Evolutionary conservation across 2,329 filamentous ascomycete species (phyloP), one percentile per base, ranked within the genome.

Genomic region (Nemania sp.): DNA sequence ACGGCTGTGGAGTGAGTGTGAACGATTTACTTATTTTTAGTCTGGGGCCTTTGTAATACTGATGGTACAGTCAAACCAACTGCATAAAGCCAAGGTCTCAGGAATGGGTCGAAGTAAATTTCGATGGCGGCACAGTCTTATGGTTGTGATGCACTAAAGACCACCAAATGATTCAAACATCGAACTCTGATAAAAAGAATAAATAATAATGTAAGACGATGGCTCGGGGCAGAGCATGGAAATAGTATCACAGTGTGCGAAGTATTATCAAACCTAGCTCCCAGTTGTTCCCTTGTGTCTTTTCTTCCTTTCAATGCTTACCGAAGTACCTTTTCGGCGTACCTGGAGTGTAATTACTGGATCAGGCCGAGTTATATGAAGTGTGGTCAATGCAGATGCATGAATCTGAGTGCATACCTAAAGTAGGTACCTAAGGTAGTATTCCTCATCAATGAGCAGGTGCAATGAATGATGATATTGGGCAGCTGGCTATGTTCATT

Each of bases 1-100:
- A 24, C 17, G n/a, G 30, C 17, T 36, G 28, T 9, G 41, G 41
- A 42, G 19, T 24, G 26, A 34, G 39, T 44, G 33, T 19, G 20
- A 11, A 46, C 7, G 24, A 31, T 19, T 36, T 30, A n/a, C 20
- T 42, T 47, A 52, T 47, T 55, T 51, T 50, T 50, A 54, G 46
- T 30, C 17, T n/a, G 28, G 22, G 31, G n/a, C 12, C 19, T 50
- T 34, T 49, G 36, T 22, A 14, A 22, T 33, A 3, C 19, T 7
- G 11, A 41, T 14, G 23, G 26, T 28, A 20, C 12, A 17, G 31
- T 15, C 3, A 33, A 26, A 22, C n/a, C 9, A 41, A n/a, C 7
- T 26, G 17, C 22, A 19, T 49, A 15, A 34, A 30, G 26, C 40
- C 5, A 34, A 49, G 20, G n/a, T 22, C 22, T 36, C 5, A 26